Conservation (phyloP, 176 grass and related monocot species). For the Zizania latifolia region DNA sequence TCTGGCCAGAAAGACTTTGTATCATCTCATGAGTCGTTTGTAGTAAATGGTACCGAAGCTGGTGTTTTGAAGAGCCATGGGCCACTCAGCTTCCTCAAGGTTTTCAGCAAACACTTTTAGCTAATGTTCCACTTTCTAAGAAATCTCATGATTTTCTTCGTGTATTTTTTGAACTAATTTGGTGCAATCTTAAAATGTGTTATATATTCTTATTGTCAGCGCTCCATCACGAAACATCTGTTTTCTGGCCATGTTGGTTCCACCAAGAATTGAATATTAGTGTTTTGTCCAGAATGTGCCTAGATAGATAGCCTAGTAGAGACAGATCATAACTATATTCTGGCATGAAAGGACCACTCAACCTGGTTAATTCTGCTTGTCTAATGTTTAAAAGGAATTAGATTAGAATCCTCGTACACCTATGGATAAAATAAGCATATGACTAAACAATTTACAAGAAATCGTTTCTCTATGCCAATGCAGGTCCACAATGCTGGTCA, state of each 20-base stretch:
- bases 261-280: background rate
- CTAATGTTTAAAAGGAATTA: constrained; percentile 1
- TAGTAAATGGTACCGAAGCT: constrained; percentile 51
- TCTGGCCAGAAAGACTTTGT: constrained; percentile 78
- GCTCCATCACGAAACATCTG: background rate
- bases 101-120: constrained; percentile 7
- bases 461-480: constrained; percentile 1
- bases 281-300: background rate
- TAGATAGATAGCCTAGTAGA: background rate
- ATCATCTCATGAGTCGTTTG: constrained; percentile 43
- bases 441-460: background rate
- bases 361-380: background rate
- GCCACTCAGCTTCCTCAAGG: constrained; percentile 90
- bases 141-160: background rate
- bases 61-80: constrained; percentile 80
- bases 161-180: background rate
- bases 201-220: no score
- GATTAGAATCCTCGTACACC: background rate
- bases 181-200: background rate
- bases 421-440: background rate
- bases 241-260: background rate
- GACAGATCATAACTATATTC: background rate
- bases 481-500: constrained; percentile 90
- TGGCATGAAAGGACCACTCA: background rate
- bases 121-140: background rate